Percentiles rank a stretch among this genome's conserved stretches.
Evolutionary conservation across 805 yeast species (phyloP).

Genomic region (Debaryomyces tyrocola): DNA sequence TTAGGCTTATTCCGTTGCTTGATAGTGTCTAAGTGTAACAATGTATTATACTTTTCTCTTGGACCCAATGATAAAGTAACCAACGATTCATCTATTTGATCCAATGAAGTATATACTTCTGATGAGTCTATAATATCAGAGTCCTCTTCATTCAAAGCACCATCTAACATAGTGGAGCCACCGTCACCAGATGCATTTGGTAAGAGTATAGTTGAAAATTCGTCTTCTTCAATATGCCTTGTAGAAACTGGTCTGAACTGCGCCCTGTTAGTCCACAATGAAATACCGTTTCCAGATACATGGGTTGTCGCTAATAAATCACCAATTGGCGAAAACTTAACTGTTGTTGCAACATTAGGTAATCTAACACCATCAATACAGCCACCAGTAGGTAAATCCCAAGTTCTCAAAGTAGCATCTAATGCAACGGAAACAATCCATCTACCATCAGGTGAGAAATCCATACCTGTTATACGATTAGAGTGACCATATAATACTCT

Average conservation of each 20-base stretch:
- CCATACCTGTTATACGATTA: conserved; percentile 82
- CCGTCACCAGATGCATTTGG: conserved; percentile 83
- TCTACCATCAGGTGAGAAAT: conserved; percentile 92
- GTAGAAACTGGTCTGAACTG: conserved; percentile 78
- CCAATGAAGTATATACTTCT: conserved; percentile 50
- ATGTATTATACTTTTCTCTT: conserved; percentile 72
- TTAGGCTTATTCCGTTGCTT: conserved; percentile 85
- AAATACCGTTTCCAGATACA: conserved; percentile 85
- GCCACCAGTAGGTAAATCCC: conserved; percentile 97
- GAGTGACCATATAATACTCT: conserved; percentile 89
- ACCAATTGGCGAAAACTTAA: conserved; percentile 82
- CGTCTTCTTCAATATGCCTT: conserved; percentile 73
- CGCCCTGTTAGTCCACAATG: conserved; percentile 88
- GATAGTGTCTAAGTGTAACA: conserved; percentile 79
- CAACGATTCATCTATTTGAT: conserved; percentile 62
- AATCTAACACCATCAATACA: conserved; percentile 90
- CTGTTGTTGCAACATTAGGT: conserved; percentile 74
- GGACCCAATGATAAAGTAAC: conserved; percentile 78
- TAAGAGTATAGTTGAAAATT: conserved; percentile 59
- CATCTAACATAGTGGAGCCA: conserved; percentile 69
- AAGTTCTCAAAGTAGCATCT: conserved; percentile 87
- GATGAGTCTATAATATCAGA: conserved; percentile 24
- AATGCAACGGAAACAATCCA: conserved; percentile 85
- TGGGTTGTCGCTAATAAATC: conserved; percentile 92
- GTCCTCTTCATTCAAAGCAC: conserved; percentile 60